Percentiles rank a stretch among this genome's conserved stretches.
Evolutionary conservation across 768 basidiomycete species (phyloP).

Genomic region (Macrocybe gigantea): DNA sequence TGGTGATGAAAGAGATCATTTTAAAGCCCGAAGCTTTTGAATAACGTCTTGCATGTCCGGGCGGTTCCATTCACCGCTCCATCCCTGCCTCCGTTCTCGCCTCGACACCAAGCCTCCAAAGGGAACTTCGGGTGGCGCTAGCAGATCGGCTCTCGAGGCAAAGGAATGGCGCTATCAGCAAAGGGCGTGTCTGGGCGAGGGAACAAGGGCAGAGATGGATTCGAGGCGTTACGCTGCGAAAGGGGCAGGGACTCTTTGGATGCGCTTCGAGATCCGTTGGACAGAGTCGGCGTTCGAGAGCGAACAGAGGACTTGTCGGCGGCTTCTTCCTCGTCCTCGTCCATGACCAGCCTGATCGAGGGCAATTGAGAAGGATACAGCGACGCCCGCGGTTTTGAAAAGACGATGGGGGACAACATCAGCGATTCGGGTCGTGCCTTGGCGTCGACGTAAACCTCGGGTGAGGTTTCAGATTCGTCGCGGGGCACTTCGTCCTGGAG

Average conservation of each 20-base stretch:
- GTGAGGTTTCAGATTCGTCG: neutral
- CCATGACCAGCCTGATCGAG: constrained; percentile 5
- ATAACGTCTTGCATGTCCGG: constrained; percentile 21
- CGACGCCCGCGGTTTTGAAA: neutral
- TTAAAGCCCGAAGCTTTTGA: constrained; percentile 15
- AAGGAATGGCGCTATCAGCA: constrained; percentile 2
- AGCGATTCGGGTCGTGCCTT: constrained; percentile 1
- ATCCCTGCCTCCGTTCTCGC: constrained; percentile 14
- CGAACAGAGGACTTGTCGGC: constrained; percentile 1
- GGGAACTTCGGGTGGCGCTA: neutral
- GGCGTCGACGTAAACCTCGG: neutral
- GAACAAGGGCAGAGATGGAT: constrained; percentile 4
- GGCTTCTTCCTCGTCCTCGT: neutral
- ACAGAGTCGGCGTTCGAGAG: neutral
- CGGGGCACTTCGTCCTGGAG: too few species aligned
- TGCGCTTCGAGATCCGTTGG: neutral
- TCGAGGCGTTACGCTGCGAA: neutral
- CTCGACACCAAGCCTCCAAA: constrained; percentile 3
- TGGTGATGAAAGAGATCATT: constrained; percentile 1
- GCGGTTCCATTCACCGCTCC: constrained; percentile 23
- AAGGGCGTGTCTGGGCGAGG: constrained; percentile 10
- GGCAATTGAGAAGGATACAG: neutral
- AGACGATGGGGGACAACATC: constrained; percentile 9
- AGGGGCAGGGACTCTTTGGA: neutral
- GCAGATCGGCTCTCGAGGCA: neutral